phyloP scores from a whole-genome alignment of 306 rosid genomes.

The Hippophae rhamnoides region DNA sequence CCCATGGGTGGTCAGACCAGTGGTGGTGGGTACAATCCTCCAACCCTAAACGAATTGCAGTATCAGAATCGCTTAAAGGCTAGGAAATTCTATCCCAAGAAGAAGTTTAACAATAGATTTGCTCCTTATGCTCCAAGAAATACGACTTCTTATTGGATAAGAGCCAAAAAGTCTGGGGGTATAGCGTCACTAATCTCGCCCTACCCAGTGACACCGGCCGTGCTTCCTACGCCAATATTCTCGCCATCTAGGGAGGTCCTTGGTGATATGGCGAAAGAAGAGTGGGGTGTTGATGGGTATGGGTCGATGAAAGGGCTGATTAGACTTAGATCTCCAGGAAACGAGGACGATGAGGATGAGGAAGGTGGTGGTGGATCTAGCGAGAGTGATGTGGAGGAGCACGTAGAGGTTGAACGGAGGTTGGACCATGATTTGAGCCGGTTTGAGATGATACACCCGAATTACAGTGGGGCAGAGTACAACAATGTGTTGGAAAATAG shows the following conservation, averaged over 20 bases:
- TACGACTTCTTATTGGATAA: slow-evolving; percentile 62
- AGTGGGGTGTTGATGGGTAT: slow-evolving; percentile 79
- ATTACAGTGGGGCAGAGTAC: slow-evolving; percentile 59
- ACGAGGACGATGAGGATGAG: slow-evolving; percentile 28
- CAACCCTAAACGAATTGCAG: slow-evolving; percentile 70
- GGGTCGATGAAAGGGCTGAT: slow-evolving; percentile 82
- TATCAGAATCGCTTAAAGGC: slow-evolving; percentile 61
- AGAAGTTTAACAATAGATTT: slow-evolving; percentile 49
- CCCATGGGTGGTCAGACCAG: slow-evolving; percentile 21
- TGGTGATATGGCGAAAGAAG: slow-evolving; percentile 60
- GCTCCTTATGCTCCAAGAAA: slow-evolving; percentile 80
- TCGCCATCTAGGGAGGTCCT: slow-evolving; percentile 58
- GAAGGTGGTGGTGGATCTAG: slow-evolving; percentile 58
- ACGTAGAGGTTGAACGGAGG: slow-evolving; percentile 86
- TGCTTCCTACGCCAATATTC: slow-evolving; percentile 63
- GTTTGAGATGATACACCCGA: slow-evolving; percentile 83
- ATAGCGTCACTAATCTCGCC: slow-evolving; percentile 81
- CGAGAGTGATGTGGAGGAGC: slow-evolving; percentile 83
- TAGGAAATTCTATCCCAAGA: slow-evolving; percentile 47
- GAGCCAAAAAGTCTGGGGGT: slow-evolving; percentile 58
- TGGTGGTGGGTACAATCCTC: slow-evolving; percentile 46
- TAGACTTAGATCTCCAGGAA: slow-evolving; percentile 45
- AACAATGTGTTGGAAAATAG: slow-evolving; percentile 69
- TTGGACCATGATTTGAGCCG: slow-evolving; percentile 89
- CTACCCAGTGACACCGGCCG: slow-evolving; percentile 75